Evolutionary conservation across 345 rosid species (phyloP), one percentile per base, ranked within the genome.

Genomic region (Citrus cavaleriei): DNA sequence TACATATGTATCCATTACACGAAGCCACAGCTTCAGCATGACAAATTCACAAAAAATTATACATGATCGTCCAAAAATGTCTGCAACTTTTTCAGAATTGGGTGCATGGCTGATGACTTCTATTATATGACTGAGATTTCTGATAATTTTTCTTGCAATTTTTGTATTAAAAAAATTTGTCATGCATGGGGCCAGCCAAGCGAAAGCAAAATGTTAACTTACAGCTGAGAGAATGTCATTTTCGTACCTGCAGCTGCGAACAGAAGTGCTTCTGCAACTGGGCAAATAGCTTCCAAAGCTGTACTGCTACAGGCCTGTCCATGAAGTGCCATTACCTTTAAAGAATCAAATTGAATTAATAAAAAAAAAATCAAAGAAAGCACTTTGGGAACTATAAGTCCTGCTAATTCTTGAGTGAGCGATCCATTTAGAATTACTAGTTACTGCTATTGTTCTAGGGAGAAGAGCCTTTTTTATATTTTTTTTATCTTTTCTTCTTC

Each of bases 361-460:
- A 25, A 18, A 24, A 9, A 8, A 7, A 24, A 5, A 21, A 5
- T 32, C 16, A 38, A 24, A 40, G 28, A 58, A 72, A 55, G 63
- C 28, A 72, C 70, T 66, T 22, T 66, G 70, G 70, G 70, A 66
- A 66, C 70, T 35, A 37, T 25, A 37, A 66, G 25, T 21, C 40
- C 68, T 32, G 24, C 37, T 18, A 13, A 5, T 49, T 6, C 42
- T 64, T 46, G 51, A 46, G 70, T 16, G 70, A 0, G 57, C 2
- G 67, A 64, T 42, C 58, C 58, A 58, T 30, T 72, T 72, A 79
- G 75, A 75, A 73, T 68, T 63, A 69, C 74, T 24, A 55, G 73
- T 57, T 76, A 63, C 62, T 73, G 49, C 30, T 24, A 28, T 18
- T 46, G 19, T 57, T 63, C 76, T 70, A 25, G 68, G 62, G 67